These are phyloP conservation scores for Penicillium sp. DNA, from an alignment of 2,329 filamentous ascomycete genomes.

Conservation along the genomic window DNA sequence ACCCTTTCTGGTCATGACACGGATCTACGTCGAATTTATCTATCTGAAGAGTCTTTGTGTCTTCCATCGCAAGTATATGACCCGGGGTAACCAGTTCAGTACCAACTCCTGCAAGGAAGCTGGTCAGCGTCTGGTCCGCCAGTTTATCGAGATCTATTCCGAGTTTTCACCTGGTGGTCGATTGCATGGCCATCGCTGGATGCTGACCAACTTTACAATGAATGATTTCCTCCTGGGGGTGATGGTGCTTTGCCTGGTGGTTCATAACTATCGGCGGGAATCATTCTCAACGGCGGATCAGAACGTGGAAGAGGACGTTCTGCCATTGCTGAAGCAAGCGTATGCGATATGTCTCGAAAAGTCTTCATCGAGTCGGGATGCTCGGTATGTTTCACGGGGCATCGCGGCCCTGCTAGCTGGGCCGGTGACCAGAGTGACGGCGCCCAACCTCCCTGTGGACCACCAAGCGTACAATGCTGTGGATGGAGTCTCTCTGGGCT, in stretches of 20 bases:
- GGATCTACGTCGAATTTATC: constrained; percentile 22
- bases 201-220: constrained; percentile 29
- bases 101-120: constrained; percentile 20
- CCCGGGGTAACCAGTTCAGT: constrained; percentile 12
- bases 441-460: not conserved
- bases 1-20: constrained; percentile 26
- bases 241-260: constrained; percentile 27
- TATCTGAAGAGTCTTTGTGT: constrained; percentile 31
- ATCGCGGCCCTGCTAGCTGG: not conserved
- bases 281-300: not conserved
- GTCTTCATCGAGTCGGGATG: not conserved
- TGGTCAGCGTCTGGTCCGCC: constrained; percentile 20
- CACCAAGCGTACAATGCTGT: not conserved
- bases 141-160: constrained; percentile 28
- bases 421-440: not conserved
- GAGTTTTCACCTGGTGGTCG: constrained; percentile 29
- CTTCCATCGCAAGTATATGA: constrained; percentile 32
- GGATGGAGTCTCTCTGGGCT: not conserved
- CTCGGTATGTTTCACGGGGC: not conserved
- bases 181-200: constrained; percentile 26
- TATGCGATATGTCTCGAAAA: not conserved
- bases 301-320: not conserved
- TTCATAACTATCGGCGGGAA: constrained; percentile 20
- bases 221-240: constrained; percentile 31
- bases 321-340: not conserved